Percentiles rank a stretch among this genome's conserved stretches.
These are phyloP conservation scores for Fusarium sp. DNA, from an alignment of 2,329 filamentous ascomycete species.

Conservation along the genomic window DNA sequence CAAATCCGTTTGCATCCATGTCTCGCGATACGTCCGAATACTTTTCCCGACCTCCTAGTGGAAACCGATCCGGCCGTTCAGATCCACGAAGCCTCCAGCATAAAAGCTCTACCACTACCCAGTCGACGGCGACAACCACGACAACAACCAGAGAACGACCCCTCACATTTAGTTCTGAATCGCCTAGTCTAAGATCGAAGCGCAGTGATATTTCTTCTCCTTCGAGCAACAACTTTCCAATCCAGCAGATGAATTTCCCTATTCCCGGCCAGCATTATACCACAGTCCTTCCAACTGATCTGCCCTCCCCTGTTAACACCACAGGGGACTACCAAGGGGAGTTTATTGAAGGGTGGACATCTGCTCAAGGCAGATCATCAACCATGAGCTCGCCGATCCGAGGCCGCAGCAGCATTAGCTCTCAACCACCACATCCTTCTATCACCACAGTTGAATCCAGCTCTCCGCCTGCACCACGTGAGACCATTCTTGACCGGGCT, in stretches of 20 bases:
- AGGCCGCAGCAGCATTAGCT: slow-evolving; percentile 67
- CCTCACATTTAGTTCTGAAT: slow-evolving; percentile 66
- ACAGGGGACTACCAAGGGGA: slow-evolving; percentile 67
- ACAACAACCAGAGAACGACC: slow-evolving; percentile 62
- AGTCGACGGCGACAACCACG: slow-evolving; percentile 61
- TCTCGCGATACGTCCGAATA: slow-evolving; percentile 58
- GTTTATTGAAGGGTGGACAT: slow-evolving; percentile 71
- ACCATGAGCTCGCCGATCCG: slow-evolving; percentile 68
- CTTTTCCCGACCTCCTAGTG: slow-evolving; percentile 59
- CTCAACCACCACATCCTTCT: slow-evolving; percentile 57
- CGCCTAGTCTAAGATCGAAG: slow-evolving; percentile 71
- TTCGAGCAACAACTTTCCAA: slow-evolving; percentile 61
- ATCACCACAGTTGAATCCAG: slow-evolving; percentile 57
- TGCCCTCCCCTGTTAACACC: slow-evolving; percentile 68
- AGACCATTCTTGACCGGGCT: slow-evolving; percentile 75
- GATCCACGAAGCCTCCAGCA: slow-evolving; percentile 55
- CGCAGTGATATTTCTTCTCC: slow-evolving; percentile 73
- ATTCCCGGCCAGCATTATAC: slow-evolving; percentile 63
- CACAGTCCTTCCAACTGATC: slow-evolving; percentile 64
- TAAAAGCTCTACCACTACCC: slow-evolving; percentile 62
- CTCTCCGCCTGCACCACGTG: slow-evolving; percentile 66
- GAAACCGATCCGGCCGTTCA: slow-evolving; percentile 54
- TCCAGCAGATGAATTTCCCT: slow-evolving; percentile 54
- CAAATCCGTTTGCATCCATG: slow-evolving; percentile 63
- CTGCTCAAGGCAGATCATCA: slow-evolving; percentile 69